Evolutionary conservation across 2,329 filamentous ascomycete species (phyloP), one percentile per base, ranked within the genome.

Genomic region (Teratosphaeria zuluensis): DNA sequence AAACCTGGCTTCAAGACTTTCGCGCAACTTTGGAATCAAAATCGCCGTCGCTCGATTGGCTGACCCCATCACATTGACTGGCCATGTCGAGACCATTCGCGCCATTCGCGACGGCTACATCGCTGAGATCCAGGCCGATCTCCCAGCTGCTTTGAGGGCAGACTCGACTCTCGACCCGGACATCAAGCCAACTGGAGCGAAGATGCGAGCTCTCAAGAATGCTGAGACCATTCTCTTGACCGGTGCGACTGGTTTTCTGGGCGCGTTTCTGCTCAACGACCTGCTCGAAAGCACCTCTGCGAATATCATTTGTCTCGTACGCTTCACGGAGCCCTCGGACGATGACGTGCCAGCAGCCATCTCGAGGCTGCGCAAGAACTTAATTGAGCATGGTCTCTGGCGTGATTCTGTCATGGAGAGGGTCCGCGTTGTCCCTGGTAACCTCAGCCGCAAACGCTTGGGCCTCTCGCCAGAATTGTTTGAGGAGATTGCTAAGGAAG

Each of bases 351-450:
- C 87, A 2, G 83, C 82, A 1, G 87, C 86, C 64, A 84, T 90
- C 68, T 86, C 88, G 3, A 81, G 88, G 61, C 80, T 92, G 60
- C 85, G 89, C 35, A 84, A 84, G 68, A 90, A 92, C 66, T 75
- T 92, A 21, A 81, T 92, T n/a, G 88, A 90, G 63, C 76, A 90
- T 19, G 88, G 88, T 1, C 76, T 92, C 1, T 92, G 89, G 89
- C 80, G 83, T 56, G 88, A 92, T 67, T 83, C 82, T 0, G 85
- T 92, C 66, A 84, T 91, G 70, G 88, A 92, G 68, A 85, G 89
- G 8, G 84, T 92, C 56, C 86, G 90, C 66, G 83, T 92, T 35
- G 74, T 92, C 8, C 84, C 87, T 0, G 89, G 87, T 51, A 90
- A 91, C 68, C 70, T 92, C 51, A 83, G 86, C 5, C 80, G 85